Evolutionary conservation across 306 rosid genomes (phyloP).

Genomic region (Betula pendula): DNA sequence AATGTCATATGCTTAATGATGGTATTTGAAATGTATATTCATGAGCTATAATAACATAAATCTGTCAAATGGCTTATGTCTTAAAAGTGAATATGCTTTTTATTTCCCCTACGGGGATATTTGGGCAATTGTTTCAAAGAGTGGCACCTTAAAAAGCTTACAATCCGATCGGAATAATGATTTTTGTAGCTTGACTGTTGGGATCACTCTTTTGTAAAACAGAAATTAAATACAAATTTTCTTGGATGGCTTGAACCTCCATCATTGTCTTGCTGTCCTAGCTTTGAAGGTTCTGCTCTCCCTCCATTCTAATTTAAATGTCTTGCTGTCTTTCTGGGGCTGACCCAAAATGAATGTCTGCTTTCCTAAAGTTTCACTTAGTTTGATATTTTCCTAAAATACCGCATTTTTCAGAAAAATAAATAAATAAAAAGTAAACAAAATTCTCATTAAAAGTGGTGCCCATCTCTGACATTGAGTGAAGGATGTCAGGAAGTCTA

Average conservation of each 20-base stretch:
- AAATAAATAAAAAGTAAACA: neutral
- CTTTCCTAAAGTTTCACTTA: neutral
- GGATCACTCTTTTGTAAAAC: neutral
- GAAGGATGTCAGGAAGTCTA: neutral
- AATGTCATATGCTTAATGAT: neutral
- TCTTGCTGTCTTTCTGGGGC: neutral
- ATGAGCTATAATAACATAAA: neutral
- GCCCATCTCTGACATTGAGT: neutral
- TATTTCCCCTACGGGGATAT: neutral
- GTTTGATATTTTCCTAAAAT: neutral
- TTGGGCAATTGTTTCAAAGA: neutral
- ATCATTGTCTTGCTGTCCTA: neutral
- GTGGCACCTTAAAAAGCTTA: neutral
- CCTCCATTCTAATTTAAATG: neutral
- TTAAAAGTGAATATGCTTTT: neutral
- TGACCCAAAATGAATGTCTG: neutral
- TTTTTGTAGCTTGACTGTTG: neutral
- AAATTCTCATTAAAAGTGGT: neutral
- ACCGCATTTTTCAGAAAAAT: too few relatives aligned
- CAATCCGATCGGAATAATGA: neutral
- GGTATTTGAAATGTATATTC: neutral
- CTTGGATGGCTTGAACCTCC: neutral
- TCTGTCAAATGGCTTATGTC: neutral
- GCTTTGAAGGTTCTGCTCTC: neutral
- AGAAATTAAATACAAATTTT: neutral